Base-by-base conservation (phyloP, 2,329 filamentous ascomycete genomes). In the Arthrobotrys megalospora region DNA sequence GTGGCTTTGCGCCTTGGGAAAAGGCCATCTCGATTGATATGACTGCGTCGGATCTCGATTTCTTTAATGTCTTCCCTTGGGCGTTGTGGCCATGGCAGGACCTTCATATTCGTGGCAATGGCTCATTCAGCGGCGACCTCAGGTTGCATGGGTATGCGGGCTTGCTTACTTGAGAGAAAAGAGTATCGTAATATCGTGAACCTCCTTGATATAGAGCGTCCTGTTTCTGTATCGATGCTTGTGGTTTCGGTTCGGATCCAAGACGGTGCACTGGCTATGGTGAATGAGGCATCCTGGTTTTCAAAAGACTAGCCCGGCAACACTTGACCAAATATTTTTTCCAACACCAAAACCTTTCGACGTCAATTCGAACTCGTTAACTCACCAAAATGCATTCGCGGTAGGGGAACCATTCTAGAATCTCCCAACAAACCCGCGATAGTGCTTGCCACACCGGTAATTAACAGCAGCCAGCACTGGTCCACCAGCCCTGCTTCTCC, bases 1-100 rank as follows among this genome's bases (percentile, higher is more conserved):
- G 84, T 10, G 88, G 84, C 32, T 41, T 77, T 24, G 66, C 50
- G 32, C 66, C 73, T 36, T 64, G 85, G 83, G 82, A 88, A 85
- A 82, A 87, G 84, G 84, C 34, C 73, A 77, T 77, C n/a, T 34
- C 16, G 24, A 4, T 53, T 16, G 32, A 2, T 34, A 14, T 1
- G 24, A 8, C 4, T 3, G 6, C 16, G 47, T 21, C 19, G 8
- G 11, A 21, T 14, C 45, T 21, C 24, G 2, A 11, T 32, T 53
- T 53, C 24, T 53, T 34, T n/a, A 14, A 34, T 32, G n/a, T 32
- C 21, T n/a, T 11, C 48, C 24, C 14, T 28, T 11, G 3, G 8
- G 48, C 12, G 10, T 5, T 5, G 24, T 5, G 24, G 24, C 24
- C 2, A 2, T 28, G 24, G 5, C 24, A n/a, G n/a, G n/a, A n/a